Base-by-base conservation (phyloP, 2,329 filamentous ascomycete species). In the Leptographium galeiforme region DNA sequence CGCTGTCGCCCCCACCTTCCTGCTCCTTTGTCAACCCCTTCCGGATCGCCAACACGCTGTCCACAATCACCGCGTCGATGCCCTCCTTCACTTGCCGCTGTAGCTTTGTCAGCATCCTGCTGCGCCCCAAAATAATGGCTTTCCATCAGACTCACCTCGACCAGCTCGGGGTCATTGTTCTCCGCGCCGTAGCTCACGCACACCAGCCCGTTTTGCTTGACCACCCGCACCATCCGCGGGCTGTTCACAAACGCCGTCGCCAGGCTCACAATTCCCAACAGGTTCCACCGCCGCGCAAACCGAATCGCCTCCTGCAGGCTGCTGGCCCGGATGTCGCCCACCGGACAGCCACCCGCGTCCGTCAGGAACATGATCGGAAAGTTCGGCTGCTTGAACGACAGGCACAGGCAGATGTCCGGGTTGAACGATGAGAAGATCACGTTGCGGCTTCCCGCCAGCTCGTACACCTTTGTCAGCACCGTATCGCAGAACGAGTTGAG, bases 341-440 rank as follows among this genome's bases (percentile, higher is more conserved):
- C 89, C 0, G 81, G 75, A 18, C 72, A 78, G n/a, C 81, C 83
- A 0, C 91, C 93, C 0, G 89, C 88, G 62, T 98, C 93, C 0
- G 86, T 94, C 43, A 98, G 76, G 71, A 98, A 98, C 57, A 98
- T 73, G 56, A 98, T 89, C 0, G 93, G 94, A 53, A 96, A 96
- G 46, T 87, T 94, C 2, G 91, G 91, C 71, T 98, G 93, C 72
- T 98, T 98, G 76, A 95, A 95, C 53, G 86, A 93, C 43, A 97
- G 74, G 59, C 95, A 81, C 14, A 98, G 78, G 66, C 93, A 98
- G 47, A 98, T 89, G 63, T 98, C 93, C 0, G 93, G 93, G 68
- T 97, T 95, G 72, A 98, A 98, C 50, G 87, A 93, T 58, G 88
- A 95, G 70, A 98, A 97, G 60, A 98, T 89, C 67, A 98, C 85